phyloP scores from a whole-genome alignment of 2,329 filamentous ascomycete genomes.

The Colletotrichum liaoningense region DNA sequence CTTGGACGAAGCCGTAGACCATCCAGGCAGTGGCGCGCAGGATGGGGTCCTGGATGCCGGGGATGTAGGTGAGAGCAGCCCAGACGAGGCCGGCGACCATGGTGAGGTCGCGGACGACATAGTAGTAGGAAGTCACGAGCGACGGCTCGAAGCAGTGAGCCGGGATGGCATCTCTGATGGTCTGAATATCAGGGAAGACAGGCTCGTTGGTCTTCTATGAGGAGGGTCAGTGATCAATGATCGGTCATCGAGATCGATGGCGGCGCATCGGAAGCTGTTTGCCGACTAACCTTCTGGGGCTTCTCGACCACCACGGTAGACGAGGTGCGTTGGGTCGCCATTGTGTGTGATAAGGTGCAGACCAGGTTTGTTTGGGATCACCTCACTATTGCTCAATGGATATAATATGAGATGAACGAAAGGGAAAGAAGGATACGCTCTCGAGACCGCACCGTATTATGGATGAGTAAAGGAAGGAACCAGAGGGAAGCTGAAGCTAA shows the following conservation, averaged over 20 bases:
- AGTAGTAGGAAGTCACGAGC: slow-evolving; percentile 61
- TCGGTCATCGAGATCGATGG: slow-evolving; percentile 6
- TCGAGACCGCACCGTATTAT: background rate
- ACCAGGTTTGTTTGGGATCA: background rate
- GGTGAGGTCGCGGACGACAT: slow-evolving; percentile 66
- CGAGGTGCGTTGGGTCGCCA: slow-evolving; percentile 30
- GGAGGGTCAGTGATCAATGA: background rate
- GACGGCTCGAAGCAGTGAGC: slow-evolving; percentile 71
- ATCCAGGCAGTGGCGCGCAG: slow-evolving; percentile 63
- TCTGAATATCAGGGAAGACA: slow-evolving; percentile 59
- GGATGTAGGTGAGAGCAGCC: slow-evolving; percentile 65
- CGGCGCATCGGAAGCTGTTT: background rate
- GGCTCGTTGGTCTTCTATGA: slow-evolving; percentile 27
- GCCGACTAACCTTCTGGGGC: slow-evolving; percentile 31
- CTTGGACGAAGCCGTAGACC: slow-evolving; percentile 72
- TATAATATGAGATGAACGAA: slow-evolving; percentile 28
- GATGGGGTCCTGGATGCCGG: slow-evolving; percentile 55
- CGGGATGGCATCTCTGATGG: slow-evolving; percentile 65
- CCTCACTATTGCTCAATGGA: background rate
- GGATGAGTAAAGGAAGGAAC: slow-evolving; percentile 1
- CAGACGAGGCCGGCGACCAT: slow-evolving; percentile 61
- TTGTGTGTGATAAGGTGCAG: slow-evolving; percentile 4
- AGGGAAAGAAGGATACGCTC: background rate
- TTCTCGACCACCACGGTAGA: slow-evolving; percentile 34
- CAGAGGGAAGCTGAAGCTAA: background rate